Percentiles rank a stretch among this genome's conserved stretches.
phyloP scores from a whole-genome alignment of 2,329 filamentous ascomycete species.

The Xylariaceae sp. region DNA sequence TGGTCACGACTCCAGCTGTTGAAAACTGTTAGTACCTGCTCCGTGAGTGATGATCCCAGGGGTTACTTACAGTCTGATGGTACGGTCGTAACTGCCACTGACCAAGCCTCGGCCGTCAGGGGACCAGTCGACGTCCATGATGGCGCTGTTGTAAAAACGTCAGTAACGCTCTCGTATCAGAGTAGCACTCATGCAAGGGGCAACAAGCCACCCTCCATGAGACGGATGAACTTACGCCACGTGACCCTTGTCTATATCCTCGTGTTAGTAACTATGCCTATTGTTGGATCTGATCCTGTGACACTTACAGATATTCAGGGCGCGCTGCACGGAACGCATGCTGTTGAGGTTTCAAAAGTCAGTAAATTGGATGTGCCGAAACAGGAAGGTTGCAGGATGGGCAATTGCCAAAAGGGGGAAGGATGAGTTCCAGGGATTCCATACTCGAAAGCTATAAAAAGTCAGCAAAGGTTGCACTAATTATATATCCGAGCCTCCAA shows the following conservation, averaged over 20 bases:
- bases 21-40: background rate
- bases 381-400: background rate
- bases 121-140: conserved; percentile 95
- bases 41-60: background rate
- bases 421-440: background rate
- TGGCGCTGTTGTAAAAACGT: conserved; percentile 46
- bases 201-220: background rate
- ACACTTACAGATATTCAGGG: conserved; percentile 17
- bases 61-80: conserved; percentile 57
- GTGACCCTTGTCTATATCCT: conserved; percentile 26
- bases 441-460: conserved; percentile 78
- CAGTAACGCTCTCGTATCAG: background rate
- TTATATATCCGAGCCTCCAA: background rate
- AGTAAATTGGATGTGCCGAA: background rate
- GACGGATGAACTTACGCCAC: conserved; percentile 34
- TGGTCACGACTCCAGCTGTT: conserved; percentile 65
- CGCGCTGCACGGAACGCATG: conserved; percentile 20
- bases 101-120: conserved; percentile 93
- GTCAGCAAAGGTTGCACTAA: conserved; percentile 19
- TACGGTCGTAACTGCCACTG: conserved; percentile 80
- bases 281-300: conserved; percentile 69
- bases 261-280: conserved; percentile 11
- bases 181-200: background rate
- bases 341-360: conserved; percentile 7
- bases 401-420: background rate